phyloP scores from a whole-genome alignment of 1,284 basidiomycete species.

The Apiotrichum laibachii region DNA sequence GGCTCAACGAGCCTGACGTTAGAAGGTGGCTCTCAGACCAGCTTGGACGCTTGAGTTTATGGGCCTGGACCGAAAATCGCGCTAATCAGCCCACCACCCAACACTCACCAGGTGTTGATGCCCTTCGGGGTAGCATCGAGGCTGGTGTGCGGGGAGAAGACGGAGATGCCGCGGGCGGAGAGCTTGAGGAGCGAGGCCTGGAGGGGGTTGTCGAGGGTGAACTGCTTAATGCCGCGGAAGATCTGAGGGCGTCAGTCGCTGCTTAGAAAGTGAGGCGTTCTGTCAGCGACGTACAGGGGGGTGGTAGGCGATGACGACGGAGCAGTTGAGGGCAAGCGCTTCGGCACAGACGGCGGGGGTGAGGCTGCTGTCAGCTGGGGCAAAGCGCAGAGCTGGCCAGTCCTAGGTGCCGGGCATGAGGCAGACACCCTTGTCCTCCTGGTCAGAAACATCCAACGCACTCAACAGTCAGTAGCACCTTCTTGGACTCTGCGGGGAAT shows the following conservation, averaged over 20 bases:
- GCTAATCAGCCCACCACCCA: not conserved
- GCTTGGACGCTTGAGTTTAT: too few species aligned
- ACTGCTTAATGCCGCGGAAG: slow-evolving; percentile 72
- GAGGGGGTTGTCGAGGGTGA: slow-evolving; percentile 75
- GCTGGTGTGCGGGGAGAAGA: slow-evolving; percentile 84
- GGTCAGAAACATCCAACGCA: slow-evolving; percentile 47
- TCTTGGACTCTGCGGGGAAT: slow-evolving; percentile 58
- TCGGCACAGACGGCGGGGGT: slow-evolving; percentile 74
- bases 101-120: slow-evolving; percentile 69
- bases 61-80: too few species aligned
- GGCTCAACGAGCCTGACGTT: slow-evolving; percentile 42
- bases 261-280: not conserved
- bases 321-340: slow-evolving; percentile 62
- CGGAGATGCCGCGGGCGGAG: slow-evolving; percentile 73
- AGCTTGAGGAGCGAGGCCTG: slow-evolving; percentile 76
- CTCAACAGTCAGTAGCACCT: slow-evolving; percentile 82
- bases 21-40: too few species aligned
- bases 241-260: slow-evolving; percentile 53
- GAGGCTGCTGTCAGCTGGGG: slow-evolving; percentile 58
- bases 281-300: slow-evolving; percentile 57
- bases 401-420: too few species aligned
- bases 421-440: too few species aligned
- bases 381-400: too few species aligned
- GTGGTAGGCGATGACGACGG: slow-evolving; percentile 79
- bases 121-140: slow-evolving; percentile 78